Evolutionary conservation across 495 filamentous ascomycete species (phyloP), one percentile per base, ranked within the genome.

Genomic region (Glonium stellatum): DNA sequence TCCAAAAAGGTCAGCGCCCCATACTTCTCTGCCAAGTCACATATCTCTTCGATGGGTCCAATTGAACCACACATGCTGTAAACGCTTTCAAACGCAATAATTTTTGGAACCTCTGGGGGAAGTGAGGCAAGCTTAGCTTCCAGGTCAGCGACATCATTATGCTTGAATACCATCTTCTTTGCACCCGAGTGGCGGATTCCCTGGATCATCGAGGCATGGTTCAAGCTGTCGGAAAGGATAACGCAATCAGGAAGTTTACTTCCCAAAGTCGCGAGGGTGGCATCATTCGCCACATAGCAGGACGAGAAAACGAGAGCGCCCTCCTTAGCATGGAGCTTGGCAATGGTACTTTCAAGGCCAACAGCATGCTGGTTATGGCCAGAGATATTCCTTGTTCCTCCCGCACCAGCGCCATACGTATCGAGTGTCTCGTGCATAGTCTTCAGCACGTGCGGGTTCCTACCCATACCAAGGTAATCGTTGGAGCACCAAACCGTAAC

Each of bases 401-500:
- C 93, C 34, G 93, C 93, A 55, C 93, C 93, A 18, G 95, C 90
- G 42, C 93, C 93, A 69, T 98, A 97, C 67, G 82, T 88, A 63
- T 98, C 93, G 4, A 98, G 79, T 8, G 93, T 96, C 64, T 90
- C 80, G 70, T 98, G 95, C 93, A 97, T 98, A 1, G 83, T 76
- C 74, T 89, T 84, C 62, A 98, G 76, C 4, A 98, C 95, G 31
- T 90, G 78, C 1, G 81, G 81, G 71, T 97, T 97, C 58, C 90
- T 82, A 21, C 93, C 92, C 93, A 98, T 98, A 59, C 93, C 93
- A 10, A 98, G 80, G 71, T 98, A 98, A 74, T 98, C 93, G 69
- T 98, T 98, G 65, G 92, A 95, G 79, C 93, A 98, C 93, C 95
- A 98, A 37, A 97, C 92, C 4, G 92, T 96, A 54, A 98, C 93